Percentiles rank a stretch among this genome's conserved stretches.
Evolutionary conservation across 495 filamentous ascomycete species (phyloP).

Genomic region (Aspergillus sclerotioniger): DNA sequence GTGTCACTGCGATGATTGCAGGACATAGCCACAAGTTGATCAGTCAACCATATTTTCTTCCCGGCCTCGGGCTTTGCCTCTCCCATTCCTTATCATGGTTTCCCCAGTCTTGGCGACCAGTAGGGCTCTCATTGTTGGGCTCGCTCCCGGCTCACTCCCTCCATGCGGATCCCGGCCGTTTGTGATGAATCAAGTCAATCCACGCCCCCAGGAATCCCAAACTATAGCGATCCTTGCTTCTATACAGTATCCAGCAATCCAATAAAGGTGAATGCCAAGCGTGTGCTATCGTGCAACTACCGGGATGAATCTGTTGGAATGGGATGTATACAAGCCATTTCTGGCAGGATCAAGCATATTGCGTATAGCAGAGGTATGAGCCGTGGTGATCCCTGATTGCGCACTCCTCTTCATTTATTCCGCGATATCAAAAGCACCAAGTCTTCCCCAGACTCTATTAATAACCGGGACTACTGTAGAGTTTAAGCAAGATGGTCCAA

Average conservation of each 20-base stretch:
- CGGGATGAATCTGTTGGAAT: not conserved
- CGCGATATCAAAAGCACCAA: slow-evolving; percentile 4
- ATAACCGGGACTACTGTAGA: slow-evolving; percentile 7
- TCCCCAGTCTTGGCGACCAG: slow-evolving; percentile 5
- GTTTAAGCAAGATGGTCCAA: slow-evolving; percentile 2
- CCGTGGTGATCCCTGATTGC: no score
- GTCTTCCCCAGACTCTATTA: not conserved
- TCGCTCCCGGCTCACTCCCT: not conserved
- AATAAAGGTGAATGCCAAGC: not conserved
- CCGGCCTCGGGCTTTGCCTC: not conserved
- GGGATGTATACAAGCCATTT: no score
- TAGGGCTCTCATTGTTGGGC: not conserved
- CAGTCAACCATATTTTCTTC: not conserved
- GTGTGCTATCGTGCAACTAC: not conserved
- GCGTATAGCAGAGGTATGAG: not conserved
- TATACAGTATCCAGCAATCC: not conserved
- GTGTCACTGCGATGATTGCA: not conserved
- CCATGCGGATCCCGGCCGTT: not conserved
- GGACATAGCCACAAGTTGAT: not conserved
- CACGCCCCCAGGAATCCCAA: not conserved
- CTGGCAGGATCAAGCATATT: not conserved
- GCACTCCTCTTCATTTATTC: not conserved
- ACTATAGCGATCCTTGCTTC: slow-evolving; percentile 2
- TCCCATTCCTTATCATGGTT: not conserved
- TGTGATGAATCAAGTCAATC: not conserved